Evolutionary conservation across 805 yeast genomes (phyloP), one percentile per base, ranked within the genome.

Genomic region (Lipomyces kockii): DNA sequence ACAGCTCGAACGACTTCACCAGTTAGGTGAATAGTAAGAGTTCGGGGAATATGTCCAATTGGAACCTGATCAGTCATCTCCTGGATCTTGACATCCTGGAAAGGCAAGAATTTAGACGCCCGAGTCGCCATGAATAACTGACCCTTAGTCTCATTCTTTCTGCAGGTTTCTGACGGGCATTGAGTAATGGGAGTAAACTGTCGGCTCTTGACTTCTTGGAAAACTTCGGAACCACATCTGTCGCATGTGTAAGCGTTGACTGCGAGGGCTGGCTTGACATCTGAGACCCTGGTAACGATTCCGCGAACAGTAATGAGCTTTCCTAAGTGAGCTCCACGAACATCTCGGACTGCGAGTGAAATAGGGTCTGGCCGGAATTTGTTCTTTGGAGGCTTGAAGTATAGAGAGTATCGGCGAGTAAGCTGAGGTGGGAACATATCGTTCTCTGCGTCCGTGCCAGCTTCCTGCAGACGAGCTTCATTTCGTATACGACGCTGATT

Each of bases 191-290:
- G 99, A 35, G 90, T 87, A 80, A 91, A 96, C 56, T 90, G 87
- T 76, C 88, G 87, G 22, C 93, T 81, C 71, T 86, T 88, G 72
- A 95, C 97, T 78, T 96, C 98, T 81, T 95, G 98, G 83, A 96
- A 95, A 62, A 92, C 87, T 80, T 95, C 99, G 79, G 86, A 89
- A 59, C 99, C 99, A 83, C 99, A 95, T 74, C 90, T 90, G 77
- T 95, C 99, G 81, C 99, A 95, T 6, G 98, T 91, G 77, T 94
- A 96, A 0, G 99, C 98, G 74, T 89, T 92, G 63, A 95, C 98
- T 68, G 86, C 82, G 7, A 95, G 91, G 5, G 91, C 83, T 3
- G 99, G 99, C 78, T 93, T 94, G 56, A 95, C 99, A 78, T 95
- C 99, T 1, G 97, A 89, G 4, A 93, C 97, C 72, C 99, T 84